Evolutionary conservation across 106 monocot genomes (phyloP).

Genomic region (Xerophyta viscosa): DNA sequence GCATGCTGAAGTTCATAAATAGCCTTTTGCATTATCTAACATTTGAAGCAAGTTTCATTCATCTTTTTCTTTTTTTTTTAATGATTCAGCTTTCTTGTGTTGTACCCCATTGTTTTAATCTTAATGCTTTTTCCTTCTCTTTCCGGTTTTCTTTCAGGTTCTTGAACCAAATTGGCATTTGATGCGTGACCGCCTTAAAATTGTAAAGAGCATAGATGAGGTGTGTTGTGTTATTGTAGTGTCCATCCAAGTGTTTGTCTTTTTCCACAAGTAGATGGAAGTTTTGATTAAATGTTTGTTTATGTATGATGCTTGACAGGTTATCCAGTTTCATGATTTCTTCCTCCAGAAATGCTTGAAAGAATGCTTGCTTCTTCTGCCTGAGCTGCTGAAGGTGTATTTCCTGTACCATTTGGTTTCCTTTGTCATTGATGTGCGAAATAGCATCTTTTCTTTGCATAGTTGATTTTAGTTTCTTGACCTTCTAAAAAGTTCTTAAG

Average conservation of each 20-base stretch:
- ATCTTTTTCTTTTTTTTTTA: not conserved
- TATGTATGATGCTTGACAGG: slow-evolving; percentile 28
- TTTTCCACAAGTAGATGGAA: not conserved
- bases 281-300: too few species aligned
- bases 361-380: slow-evolving; percentile 88
- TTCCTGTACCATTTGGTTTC: not conserved
- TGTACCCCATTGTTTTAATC: not conserved
- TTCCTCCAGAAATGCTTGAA: slow-evolving; percentile 95
- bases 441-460: not conserved
- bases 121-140: not conserved
- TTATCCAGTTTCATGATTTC: slow-evolving; percentile 86
- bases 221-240: slow-evolving; percentile 28
- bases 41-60: slow-evolving; percentile 64
- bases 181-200: slow-evolving; percentile 80
- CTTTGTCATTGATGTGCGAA: not conserved
- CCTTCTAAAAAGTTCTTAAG: too few species aligned
- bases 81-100: not conserved
- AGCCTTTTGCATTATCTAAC: slow-evolving; percentile 97
- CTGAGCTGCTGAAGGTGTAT: slow-evolving; percentile 75
- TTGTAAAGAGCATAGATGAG: slow-evolving; percentile 96
- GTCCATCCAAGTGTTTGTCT: not conserved
- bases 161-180: slow-evolving; percentile 99
- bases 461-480: too few species aligned
- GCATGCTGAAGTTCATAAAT: slow-evolving; percentile 94
- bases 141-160: slow-evolving; percentile 83